Evolutionary conservation across 306 rosid species (phyloP).

Genomic region (Cucurbita ficifolia): DNA sequence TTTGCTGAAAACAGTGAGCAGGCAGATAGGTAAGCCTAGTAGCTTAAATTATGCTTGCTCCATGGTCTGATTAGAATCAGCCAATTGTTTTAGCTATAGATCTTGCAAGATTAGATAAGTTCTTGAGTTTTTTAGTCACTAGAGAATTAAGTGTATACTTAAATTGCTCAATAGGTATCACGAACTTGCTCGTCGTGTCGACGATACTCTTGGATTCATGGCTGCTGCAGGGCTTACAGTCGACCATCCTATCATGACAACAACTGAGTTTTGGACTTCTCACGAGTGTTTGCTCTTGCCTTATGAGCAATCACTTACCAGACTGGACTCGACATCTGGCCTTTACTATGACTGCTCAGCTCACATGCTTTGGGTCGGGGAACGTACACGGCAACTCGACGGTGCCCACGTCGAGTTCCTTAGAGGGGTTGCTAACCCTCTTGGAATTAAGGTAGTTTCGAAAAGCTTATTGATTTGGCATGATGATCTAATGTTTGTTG

Average conservation of each 20-base stretch:
- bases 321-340: conserved; percentile 62
- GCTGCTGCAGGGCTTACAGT: conserved; percentile 57
- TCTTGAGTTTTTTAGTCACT: neutral
- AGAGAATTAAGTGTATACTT: neutral
- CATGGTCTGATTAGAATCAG: neutral
- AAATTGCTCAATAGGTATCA: conserved; percentile 27
- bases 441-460: conserved; percentile 46
- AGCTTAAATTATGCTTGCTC: neutral
- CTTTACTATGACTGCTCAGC: conserved; percentile 65
- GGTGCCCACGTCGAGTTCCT: conserved; percentile 72
- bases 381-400: conserved; percentile 68
- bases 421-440: conserved; percentile 59
- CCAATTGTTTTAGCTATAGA: neutral
- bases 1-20: conserved; percentile 61
- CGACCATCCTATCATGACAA: conserved; percentile 51
- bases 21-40: conserved; percentile 39
- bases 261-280: conserved; percentile 77
- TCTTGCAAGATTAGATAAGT: neutral
- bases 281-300: conserved; percentile 68
- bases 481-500: neutral
- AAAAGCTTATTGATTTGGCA: neutral
- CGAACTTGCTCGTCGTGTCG: conserved; percentile 52
- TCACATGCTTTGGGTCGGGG: conserved; percentile 74
- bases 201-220: conserved; percentile 73
- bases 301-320: conserved; percentile 57